These are phyloP conservation scores for Xerocomus brunneocitrinus DNA, from an alignment of 768 basidiomycete species.

Conservation along the genomic window DNA sequence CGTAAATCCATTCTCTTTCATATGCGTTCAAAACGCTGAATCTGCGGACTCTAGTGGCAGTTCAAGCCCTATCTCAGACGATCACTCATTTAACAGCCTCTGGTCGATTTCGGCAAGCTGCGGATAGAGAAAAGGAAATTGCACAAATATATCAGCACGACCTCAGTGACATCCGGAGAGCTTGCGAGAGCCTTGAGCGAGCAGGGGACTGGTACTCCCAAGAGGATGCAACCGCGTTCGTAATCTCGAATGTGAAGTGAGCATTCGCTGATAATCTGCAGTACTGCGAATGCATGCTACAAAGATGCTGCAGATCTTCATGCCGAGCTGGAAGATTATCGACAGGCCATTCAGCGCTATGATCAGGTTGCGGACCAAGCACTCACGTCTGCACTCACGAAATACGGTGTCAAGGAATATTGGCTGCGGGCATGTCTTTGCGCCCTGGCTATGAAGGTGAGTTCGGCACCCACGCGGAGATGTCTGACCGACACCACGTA, in stretches of 20 bases:
- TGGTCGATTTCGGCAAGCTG: constrained; percentile 95
- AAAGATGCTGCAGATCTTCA: constrained; percentile 96
- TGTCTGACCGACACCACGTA: constrained; percentile 30
- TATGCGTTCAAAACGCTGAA: constrained; percentile 5
- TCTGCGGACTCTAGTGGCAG: constrained; percentile 59
- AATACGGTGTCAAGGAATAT: constrained; percentile 98
- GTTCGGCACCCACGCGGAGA: constrained; percentile 23
- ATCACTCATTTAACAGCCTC: constrained; percentile 75
- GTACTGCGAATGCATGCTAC: constrained; percentile 92
- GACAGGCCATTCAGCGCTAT: constrained; percentile 81
- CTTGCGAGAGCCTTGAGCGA: constrained; percentile 85
- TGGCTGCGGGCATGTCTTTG: constrained; percentile 88
- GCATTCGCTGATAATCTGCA: constrained; percentile 30
- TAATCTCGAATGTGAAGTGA: constrained; percentile 6
- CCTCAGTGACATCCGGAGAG: constrained; percentile 70
- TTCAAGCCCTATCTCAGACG: constrained; percentile 81
- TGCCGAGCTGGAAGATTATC: constrained; percentile 83
- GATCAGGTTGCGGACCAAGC: constrained; percentile 87
- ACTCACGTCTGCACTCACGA: constrained; percentile 78
- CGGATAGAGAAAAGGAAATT: constrained; percentile 97
- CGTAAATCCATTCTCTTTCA: constrained; percentile 46
- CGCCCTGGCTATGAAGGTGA: constrained; percentile 80
- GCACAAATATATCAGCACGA: constrained; percentile 91
- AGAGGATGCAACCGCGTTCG: constrained; percentile 95
- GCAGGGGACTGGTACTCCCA: constrained; percentile 98